These are phyloP conservation scores for Dicorynia guianensis DNA, from an alignment of 306 rosid species.

Conservation along the genomic window DNA sequence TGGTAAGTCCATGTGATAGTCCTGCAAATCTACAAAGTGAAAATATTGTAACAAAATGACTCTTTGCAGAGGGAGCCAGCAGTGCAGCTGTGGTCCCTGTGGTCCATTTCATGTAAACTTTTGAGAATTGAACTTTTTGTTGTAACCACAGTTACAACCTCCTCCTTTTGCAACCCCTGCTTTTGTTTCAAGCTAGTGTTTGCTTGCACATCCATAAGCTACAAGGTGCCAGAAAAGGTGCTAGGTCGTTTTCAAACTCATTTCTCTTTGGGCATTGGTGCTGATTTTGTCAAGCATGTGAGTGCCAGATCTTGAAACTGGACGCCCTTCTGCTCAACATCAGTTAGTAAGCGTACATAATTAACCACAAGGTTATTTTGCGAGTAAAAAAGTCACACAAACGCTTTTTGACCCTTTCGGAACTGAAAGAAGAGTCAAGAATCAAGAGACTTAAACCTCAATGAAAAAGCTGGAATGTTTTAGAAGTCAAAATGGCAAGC, in stretches of 20 bases:
- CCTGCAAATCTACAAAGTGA: slow-evolving; percentile 53
- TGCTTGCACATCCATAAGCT: slow-evolving; percentile 15
- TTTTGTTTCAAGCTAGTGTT: slow-evolving; percentile 37
- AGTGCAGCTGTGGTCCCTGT: slow-evolving; percentile 59
- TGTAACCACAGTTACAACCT: slow-evolving; percentile 44
- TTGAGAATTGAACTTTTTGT: slow-evolving; percentile 29
- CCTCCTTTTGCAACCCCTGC: slow-evolving; percentile 26
- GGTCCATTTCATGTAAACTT: slow-evolving; percentile 48
- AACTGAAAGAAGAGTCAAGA: background rate
- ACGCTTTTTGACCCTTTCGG: slow-evolving; percentile 10
- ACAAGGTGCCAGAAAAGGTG: background rate
- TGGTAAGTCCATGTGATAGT: slow-evolving; percentile 37
- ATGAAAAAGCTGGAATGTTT: background rate
- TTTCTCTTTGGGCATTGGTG: slow-evolving; percentile 19
- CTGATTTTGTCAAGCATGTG: slow-evolving; percentile 15
- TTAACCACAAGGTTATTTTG: background rate
- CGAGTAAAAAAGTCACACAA: slow-evolving; percentile 15
- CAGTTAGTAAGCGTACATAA: background rate
- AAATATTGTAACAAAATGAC: slow-evolving; percentile 41
- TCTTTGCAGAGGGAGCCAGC: slow-evolving; percentile 44
- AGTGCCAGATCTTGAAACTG: slow-evolving; percentile 38
- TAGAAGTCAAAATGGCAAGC: background rate
- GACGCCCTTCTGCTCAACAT: background rate
- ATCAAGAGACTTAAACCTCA: background rate
- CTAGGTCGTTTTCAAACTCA: slow-evolving; percentile 16